phyloP scores from a whole-genome alignment of 345 rosid genomes.

The Syzygium aromaticum region DNA sequence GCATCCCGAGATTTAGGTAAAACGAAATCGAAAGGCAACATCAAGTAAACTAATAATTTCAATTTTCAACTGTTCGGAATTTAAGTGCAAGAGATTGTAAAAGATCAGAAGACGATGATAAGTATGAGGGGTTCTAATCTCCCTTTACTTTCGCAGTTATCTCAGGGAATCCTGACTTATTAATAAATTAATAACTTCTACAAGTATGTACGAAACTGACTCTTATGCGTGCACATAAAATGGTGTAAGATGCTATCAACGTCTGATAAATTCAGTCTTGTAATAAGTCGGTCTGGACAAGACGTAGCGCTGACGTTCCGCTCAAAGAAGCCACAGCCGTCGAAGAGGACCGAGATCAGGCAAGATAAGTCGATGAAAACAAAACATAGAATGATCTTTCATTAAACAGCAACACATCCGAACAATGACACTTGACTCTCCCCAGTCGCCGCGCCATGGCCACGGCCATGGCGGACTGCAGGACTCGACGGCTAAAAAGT shows the following conservation, averaged over 20 bases:
- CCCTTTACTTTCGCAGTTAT: neutral
- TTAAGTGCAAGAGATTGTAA: neutral
- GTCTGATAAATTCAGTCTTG: neutral
- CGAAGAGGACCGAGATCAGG: neutral
- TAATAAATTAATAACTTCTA: too few relatives aligned
- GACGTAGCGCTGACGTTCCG: neutral
- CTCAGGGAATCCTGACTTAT: neutral
- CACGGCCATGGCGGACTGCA: neutral
- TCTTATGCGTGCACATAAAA: neutral
- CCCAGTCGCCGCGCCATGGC: neutral
- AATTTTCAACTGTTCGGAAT: neutral
- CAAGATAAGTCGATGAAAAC: neutral
- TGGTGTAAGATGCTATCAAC: neutral
- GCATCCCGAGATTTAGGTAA: neutral
- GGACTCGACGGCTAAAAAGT: neutral
- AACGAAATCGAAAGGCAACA: neutral
- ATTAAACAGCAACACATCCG: neutral
- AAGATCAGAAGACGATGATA: neutral
- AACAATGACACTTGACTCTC: neutral
- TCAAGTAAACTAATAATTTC: neutral
- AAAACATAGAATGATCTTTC: neutral
- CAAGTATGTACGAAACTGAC: neutral
- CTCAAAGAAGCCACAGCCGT: neutral
- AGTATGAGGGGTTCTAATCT: neutral
- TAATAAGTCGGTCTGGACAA: neutral